A percentile compares a stretch with the other conserved stretches of the same genome.
Evolutionary conservation across 768 basidiomycete genomes (phyloP).

Genomic region (Trametes cinnabarina): DNA sequence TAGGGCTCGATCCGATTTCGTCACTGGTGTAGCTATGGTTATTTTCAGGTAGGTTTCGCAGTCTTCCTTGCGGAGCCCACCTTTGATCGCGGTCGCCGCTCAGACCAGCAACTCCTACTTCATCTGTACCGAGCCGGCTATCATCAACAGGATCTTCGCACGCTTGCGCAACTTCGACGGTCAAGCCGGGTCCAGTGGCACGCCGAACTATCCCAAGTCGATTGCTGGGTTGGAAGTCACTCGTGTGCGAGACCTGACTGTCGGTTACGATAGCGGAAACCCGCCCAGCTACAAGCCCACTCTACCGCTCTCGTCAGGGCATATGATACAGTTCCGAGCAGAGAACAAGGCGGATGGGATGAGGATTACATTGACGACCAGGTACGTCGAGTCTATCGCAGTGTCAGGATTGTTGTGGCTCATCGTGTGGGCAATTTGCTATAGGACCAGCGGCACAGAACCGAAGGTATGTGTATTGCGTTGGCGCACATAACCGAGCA

Average conservation of each 20-base stretch:
- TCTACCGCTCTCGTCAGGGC: conserved; percentile 71
- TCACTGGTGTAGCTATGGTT: conserved; percentile 60
- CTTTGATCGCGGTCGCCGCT: not conserved
- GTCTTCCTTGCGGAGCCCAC: no score
- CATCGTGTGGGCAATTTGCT: not conserved
- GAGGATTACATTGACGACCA: conserved; percentile 64
- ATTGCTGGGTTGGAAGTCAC: conserved; percentile 62
- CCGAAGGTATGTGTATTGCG: conserved; percentile 58
- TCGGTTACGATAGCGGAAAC: conserved; percentile 74
- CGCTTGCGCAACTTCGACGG: conserved; percentile 59
- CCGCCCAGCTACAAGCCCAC: conserved; percentile 60
- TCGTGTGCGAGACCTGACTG: conserved; percentile 72
- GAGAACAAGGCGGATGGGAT: conserved; percentile 39
- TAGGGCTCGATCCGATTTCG: not conserved
- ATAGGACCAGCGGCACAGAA: conserved; percentile 85
- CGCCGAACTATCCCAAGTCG: conserved; percentile 52
- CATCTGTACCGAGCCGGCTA: conserved; percentile 63
- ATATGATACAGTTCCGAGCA: conserved; percentile 83
- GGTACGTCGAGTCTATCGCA: conserved; percentile 41
- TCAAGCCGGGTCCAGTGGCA: conserved; percentile 21
- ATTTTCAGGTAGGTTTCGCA: conserved; percentile 65
- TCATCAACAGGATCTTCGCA: conserved; percentile 66
- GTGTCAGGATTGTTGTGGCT: not conserved
- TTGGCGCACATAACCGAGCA: conserved; percentile 11
- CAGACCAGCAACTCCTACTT: conserved; percentile 86